phyloP scores from a whole-genome alignment of 163 green algal genomes.

The Chlorella variabilis region DNA sequence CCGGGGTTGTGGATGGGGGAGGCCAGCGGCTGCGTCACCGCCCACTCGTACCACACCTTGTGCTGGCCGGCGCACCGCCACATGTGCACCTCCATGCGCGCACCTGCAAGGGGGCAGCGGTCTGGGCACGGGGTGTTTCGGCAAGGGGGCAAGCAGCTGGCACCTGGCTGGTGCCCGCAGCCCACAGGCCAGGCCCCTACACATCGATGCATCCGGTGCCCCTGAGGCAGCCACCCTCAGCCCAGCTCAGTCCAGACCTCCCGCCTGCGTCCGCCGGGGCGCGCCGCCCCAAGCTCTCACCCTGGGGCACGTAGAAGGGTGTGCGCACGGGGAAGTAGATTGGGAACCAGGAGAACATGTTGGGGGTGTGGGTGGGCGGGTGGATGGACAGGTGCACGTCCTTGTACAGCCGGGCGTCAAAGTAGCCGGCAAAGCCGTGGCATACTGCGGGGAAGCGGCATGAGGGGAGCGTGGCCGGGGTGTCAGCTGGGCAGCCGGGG shows the following conservation, averaged over 20 bases:
- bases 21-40: slow-evolving; percentile 59
- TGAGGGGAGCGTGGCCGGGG: neutral
- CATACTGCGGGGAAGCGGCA: slow-evolving; percentile 53
- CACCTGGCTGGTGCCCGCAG: too few relatives aligned
- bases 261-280: too few relatives aligned
- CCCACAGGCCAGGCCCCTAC: too few relatives aligned
- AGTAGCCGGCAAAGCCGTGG: slow-evolving; percentile 97
- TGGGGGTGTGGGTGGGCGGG: slow-evolving; percentile 87
- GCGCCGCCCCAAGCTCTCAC: too few relatives aligned
- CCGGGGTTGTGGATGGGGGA: slow-evolving; percentile 90
- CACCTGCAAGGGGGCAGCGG: too few relatives aligned
- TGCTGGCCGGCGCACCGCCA: slow-evolving; percentile 83
- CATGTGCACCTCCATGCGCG: slow-evolving; percentile 75
- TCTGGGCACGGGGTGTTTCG: too few relatives aligned
- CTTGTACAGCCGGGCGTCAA: slow-evolving; percentile 91
- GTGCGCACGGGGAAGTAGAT: slow-evolving; percentile 92
- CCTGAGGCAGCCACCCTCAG: too few relatives aligned
- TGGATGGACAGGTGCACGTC: slow-evolving; percentile 90
- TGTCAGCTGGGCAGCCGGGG: neutral
- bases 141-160: too few relatives aligned
- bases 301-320: slow-evolving; percentile 70
- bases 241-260: too few relatives aligned
- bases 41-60: slow-evolving; percentile 99
- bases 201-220: too few relatives aligned
- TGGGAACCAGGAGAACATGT: slow-evolving; percentile 97